A percentile compares a stretch with the other conserved stretches of the same genome.
Evolutionary conservation across 495 filamentous ascomycete species (phyloP).

Genomic region (Rhizodiscina lignyota): DNA sequence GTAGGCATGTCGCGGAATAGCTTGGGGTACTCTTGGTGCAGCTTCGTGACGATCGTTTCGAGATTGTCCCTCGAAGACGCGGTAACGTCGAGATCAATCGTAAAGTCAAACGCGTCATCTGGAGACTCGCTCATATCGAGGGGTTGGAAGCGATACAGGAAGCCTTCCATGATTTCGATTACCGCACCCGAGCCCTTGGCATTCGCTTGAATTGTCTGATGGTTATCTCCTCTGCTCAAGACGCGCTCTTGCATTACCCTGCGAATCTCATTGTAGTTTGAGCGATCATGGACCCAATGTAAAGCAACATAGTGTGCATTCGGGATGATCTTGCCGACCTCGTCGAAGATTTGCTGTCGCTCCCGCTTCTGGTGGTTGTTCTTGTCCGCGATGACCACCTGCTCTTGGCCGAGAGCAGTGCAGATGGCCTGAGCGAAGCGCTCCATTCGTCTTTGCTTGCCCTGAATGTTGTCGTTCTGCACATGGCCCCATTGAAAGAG

Average conservation of each 20-base stretch:
- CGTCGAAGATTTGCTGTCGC: slow-evolving; percentile 68
- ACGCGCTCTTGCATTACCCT: slow-evolving; percentile 66
- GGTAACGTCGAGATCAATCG: slow-evolving; percentile 73
- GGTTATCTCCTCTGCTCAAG: slow-evolving; percentile 77
- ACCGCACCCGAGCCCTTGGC: slow-evolving; percentile 49
- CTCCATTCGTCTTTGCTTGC: slow-evolving; percentile 49
- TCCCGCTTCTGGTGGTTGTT: slow-evolving; percentile 89
- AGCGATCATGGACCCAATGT: slow-evolving; percentile 68
- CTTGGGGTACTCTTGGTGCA: slow-evolving; percentile 57
- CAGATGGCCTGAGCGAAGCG: slow-evolving; percentile 53
- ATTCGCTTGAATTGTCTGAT: slow-evolving; percentile 88
- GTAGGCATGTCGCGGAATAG: slow-evolving; percentile 58
- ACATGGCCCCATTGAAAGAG: slow-evolving; percentile 89
- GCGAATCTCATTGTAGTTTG: slow-evolving; percentile 43
- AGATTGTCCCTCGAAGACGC: slow-evolving; percentile 69
- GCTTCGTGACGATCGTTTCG: slow-evolving; percentile 52
- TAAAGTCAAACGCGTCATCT: slow-evolving; percentile 59
- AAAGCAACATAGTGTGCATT: slow-evolving; percentile 72
- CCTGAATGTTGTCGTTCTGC: slow-evolving; percentile 92
- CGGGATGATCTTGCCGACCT: slow-evolving; percentile 42
- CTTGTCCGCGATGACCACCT: slow-evolving; percentile 77
- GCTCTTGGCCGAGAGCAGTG: slow-evolving; percentile 35
- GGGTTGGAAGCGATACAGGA: slow-evolving; percentile 70
- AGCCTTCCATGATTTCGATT: slow-evolving; percentile 87
- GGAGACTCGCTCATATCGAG: slow-evolving; percentile 43